Evolutionary conservation across 2,329 filamentous ascomycete genomes (phyloP), one percentile per base, ranked within the genome.

Genomic region (Metarhizium sp.): DNA sequence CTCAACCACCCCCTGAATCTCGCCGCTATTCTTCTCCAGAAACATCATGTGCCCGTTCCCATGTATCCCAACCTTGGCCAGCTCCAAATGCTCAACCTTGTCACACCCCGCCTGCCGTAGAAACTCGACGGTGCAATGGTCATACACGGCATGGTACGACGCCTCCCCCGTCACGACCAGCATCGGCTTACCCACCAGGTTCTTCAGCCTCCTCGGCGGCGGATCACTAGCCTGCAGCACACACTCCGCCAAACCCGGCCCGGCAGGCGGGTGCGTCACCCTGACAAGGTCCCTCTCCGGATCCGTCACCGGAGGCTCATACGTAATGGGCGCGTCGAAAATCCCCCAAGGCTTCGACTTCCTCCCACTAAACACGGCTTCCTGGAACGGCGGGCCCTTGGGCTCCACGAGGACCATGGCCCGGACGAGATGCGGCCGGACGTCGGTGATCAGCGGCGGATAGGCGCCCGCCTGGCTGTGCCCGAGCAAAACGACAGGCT

Each of bases 41-140:
- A 78, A 76, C 55, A 75, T 69, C 70, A 78, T 71, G 63, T 78
- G 75, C 0, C 72, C 74, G 56, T 78, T 78, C 10, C 75, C 76
- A 42, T 64, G 59, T 38, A 77, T 69, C 3, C 72, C 73, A 10
- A 62, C 61, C 34, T 73, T 64, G 6, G 57, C 66, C 32, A 78
- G 66, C 59, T 67, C 64, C 45, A 75, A 38, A 58, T 71, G 67
- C 53, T 71, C 61, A 32, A 66, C 57, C 47, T 60, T 59, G 29
- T 61, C 59, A 60, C 68, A 64, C 1, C 75, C 75, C 4, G 74
- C 76, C 62, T 78, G 75, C 51, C 64, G 62, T 34, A 78, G 63
- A 56, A 69, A 78, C 46, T 61, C 58, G 4, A 71, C 70, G 1
- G 66, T 72, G 55, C 70, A 75, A 61, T 72, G 70, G 58, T 78